Evolutionary conservation across 2,329 filamentous ascomycete species (phyloP), one percentile per base, ranked within the genome.

Genomic region (Microascus cirrosus): DNA sequence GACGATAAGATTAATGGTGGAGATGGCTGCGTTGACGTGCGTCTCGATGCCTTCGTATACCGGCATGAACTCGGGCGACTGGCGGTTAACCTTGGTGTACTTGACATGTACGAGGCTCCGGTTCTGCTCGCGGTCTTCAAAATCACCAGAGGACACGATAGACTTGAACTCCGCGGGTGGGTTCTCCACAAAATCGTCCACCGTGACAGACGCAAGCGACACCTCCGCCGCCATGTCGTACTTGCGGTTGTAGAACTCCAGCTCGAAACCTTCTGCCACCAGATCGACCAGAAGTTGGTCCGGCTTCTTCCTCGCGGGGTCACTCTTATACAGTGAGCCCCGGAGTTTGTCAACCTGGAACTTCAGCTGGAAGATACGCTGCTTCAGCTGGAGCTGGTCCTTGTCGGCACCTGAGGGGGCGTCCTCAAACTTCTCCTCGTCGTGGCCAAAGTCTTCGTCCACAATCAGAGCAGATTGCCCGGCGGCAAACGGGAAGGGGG

Each of bases 191-290:
- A 97, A 92, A 67, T 99, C 94, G 66, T 97, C 93, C 2, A 99
- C 84, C 0, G 87, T 90, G 20, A 99, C 77, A 1, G 90, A 92
- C 15, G 89, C 88, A 11, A 99, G 79, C 0, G 90, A 85, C 28
- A 99, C 89, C 65, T 96, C 89, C 1, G 94, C 93, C 28, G 86
- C 89, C 86, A 99, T 94, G 68, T 99, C 93, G 64, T 87, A 96
- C 0, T 89, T 86, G 25, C 93, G 81, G 59, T 95, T 85, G 67
- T 92, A 95, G 67, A 95, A 94, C 61, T 93, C 84, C 13, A 99
- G 78, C 57, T 86, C 82, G 65, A 99, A 99, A 13, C 87, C 81
- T 69, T 97, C 89, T 0, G 94, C 94, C 36, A 97, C 86, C 8
- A 99, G 75, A 66, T 97, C 93, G 1, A 95, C 93, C 10, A 99